Conservation (phyloP, 768 basidiomycete species). For the Suillus fuscotomentosus region DNA sequence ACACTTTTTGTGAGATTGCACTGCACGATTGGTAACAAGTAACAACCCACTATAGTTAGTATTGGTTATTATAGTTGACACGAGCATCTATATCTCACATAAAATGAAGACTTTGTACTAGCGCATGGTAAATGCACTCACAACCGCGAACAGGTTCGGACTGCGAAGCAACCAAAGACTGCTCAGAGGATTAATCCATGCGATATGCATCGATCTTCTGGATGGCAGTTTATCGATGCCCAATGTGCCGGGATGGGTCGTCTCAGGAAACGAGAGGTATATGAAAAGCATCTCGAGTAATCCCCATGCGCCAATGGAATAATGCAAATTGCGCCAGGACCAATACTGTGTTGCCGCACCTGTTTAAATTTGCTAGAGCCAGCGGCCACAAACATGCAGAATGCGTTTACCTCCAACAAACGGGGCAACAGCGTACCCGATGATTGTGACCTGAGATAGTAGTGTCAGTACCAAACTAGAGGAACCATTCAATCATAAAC, state of each 20-base stretch:
- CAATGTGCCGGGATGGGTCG: slow-evolving; percentile 56
- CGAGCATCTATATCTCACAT: background rate
- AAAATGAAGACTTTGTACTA: background rate
- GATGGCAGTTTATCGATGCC: slow-evolving; percentile 48
- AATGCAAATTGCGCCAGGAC: slow-evolving; percentile 67
- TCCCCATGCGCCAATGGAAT: slow-evolving; percentile 39
- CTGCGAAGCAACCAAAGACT: slow-evolving; percentile 52
- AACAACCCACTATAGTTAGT: background rate
- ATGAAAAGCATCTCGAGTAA: slow-evolving; percentile 40
- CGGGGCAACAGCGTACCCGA: slow-evolving; percentile 64
- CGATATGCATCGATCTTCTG: slow-evolving; percentile 26
- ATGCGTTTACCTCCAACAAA: slow-evolving; percentile 45
- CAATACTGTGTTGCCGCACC: slow-evolving; percentile 54
- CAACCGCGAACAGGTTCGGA: slow-evolving; percentile 56
- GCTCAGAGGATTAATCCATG: slow-evolving; percentile 57
- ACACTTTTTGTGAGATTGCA: slow-evolving; percentile 28
- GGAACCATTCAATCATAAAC: slow-evolving; percentile 9
- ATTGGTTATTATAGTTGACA: background rate
- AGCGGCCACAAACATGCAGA: background rate
- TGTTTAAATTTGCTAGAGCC: slow-evolving; percentile 12
- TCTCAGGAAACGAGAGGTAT: slow-evolving; percentile 57
- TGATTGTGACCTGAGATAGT: slow-evolving; percentile 39
- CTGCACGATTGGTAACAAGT: background rate
- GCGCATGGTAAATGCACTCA: slow-evolving; percentile 29
- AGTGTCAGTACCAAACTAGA: background rate